Evolutionary conservation across 305 asterid species (phyloP), one percentile per base, ranked within the genome.

Genomic region (Striga hermonthica): DNA sequence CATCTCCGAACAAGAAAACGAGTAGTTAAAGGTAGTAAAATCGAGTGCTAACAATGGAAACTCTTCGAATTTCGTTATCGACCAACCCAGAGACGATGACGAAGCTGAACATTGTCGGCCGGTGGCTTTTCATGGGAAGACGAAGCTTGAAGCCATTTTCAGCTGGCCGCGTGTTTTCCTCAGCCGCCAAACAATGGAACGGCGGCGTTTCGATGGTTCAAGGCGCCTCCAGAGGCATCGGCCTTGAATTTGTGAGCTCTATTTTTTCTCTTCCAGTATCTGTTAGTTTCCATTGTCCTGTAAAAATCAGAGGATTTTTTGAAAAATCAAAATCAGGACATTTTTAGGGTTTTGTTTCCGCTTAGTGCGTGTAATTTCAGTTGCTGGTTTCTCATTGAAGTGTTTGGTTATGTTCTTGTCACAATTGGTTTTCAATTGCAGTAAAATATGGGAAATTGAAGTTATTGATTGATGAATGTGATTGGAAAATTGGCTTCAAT

Each of bases 211-310:
- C 97, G 39, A 75, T 92, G 91, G 85, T 92, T 72, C 98, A 89
- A 86, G 97, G 97, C 72, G 98, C 95, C 63, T 89, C 97, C 74
- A 85, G 97, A 68, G 98, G 95, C 76, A 91, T 91, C 57, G 95
- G 97, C 70, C 90, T 84, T 64, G 95, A 89, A 82, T 89, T 87
- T 65, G 98, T 92, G 68, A 79, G 91, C 65, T 13, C 58, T 7
- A 43, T 34, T 74, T 72, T 72, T 38, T 56, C 66, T 31, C 31
- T 22, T 22, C 31, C 31, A 22, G 31, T 2, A 1, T 22, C 31
- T 22, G 1, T 1, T 22, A 22, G 31, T 22, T 22, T 22, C 31
- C 31, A 22, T 22, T 22, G 31, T 22, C 31, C 31, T 22, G 31
- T 22, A 22, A 22, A 22, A 22, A 22, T 22, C 31, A 22, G 31